These are phyloP conservation scores for Aspergillus texensis DNA, from an alignment of 2,329 filamentous ascomycete species.

Conservation along the genomic window DNA sequence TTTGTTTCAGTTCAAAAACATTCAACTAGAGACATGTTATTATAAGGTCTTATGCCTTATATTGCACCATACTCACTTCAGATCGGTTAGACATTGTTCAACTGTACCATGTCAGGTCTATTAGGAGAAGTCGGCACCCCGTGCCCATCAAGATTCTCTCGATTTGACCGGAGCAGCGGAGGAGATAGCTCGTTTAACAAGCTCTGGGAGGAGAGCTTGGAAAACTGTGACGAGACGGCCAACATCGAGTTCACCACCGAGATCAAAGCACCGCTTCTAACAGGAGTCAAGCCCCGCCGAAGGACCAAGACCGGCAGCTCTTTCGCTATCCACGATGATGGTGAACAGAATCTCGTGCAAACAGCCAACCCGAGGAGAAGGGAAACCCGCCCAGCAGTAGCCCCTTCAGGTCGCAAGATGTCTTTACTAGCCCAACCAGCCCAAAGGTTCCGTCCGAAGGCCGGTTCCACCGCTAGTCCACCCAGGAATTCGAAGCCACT, in stretches of 20 bases:
- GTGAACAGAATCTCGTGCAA: constrained; percentile 15
- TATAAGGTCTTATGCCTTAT: not conserved
- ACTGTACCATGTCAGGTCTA: constrained; percentile 27
- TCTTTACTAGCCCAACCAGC: constrained; percentile 44
- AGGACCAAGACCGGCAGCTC: constrained; percentile 27
- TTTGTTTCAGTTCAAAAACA: not conserved
- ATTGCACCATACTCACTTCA: not conserved
- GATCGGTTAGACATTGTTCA: not conserved
- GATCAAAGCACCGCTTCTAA: constrained; percentile 34
- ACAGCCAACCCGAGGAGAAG: constrained; percentile 19
- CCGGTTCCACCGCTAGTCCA: constrained; percentile 30
- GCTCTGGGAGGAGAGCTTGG: constrained; percentile 29
- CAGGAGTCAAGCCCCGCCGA: constrained; percentile 32
- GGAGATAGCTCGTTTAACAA: constrained; percentile 25
- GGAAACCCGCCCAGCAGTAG: constrained; percentile 20
- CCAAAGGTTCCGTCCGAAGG: constrained; percentile 42
- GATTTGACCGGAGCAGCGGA: constrained; percentile 18
- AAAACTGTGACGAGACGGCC: constrained; percentile 37
- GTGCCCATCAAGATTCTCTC: constrained; percentile 33
- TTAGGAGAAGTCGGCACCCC: constrained; percentile 35
- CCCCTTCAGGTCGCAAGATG: constrained; percentile 27
- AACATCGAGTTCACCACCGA: constrained; percentile 47
- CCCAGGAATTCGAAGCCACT: constrained; percentile 16
- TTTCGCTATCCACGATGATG: constrained; percentile 46
- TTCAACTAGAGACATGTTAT: not conserved